Base-by-base conservation (phyloP, 495 filamentous ascomycete species). In the Penicillium salamii region DNA sequence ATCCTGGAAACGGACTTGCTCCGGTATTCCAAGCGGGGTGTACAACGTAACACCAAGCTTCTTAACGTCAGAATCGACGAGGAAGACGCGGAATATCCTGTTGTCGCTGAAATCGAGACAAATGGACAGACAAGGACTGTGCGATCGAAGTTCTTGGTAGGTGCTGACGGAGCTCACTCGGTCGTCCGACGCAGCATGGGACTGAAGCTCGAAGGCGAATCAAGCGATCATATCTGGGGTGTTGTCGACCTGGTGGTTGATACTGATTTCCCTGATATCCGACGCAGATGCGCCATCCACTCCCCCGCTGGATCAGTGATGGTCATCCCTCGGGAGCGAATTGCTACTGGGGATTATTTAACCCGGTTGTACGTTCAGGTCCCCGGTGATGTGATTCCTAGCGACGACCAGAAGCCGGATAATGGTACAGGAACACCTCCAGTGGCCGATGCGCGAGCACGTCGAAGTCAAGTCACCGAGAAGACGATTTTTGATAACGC, bases 331-430 rank as follows among this genome's bases (percentile, higher is more conserved):
- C 54, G 65, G 15, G 62, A 66, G 41, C 21, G 53, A 32, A 66
- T 67, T 35, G 49, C 53, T 2, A 52, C 52, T 17, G 65, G 64
- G 6, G 77, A 79, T 47, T 80, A 77, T 59, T 70, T 81, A 5
- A 80, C 83, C 24, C 74, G 83, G 14, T 50, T 87, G 1, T 87
- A 86, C 55, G 80, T 84, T 39, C 63, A 70, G 33, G 42, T 71
- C 11, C 45, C 33, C 11, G 45, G 52, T 18, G 56, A 54, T 7
- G 59, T 53, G 24, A 20, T 42, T 26, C 47, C 48, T 5, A 39
- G 42, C 2, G 13, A 13, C 8, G 40, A 43, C 8, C 31, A 37
- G 3, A 3, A n/a, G 18, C 17, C 32, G 2, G 29, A 32, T 3
- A 41, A 31, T 46, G 50, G 54, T 23, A 11, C 52, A 55, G 17